These are phyloP conservation scores for Trametes cubensis DNA, from an alignment of 768 basidiomycete species.

Conservation along the genomic window DNA sequence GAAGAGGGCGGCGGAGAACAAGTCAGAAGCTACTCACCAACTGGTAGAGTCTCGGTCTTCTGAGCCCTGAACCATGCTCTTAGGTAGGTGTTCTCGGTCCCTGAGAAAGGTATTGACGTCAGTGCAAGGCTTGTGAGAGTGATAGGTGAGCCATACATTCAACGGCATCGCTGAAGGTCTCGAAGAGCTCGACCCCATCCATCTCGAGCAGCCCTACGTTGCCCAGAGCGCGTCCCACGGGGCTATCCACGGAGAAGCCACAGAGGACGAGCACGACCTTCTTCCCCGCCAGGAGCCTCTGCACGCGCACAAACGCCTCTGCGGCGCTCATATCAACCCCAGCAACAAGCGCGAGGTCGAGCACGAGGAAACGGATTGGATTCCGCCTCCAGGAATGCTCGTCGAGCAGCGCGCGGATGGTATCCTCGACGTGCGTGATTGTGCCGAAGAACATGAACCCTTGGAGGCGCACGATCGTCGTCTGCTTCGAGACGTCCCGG, in stretches of 20 bases:
- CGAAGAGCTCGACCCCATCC: slow-evolving; percentile 79
- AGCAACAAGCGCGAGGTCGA: slow-evolving; percentile 83
- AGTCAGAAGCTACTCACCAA: slow-evolving; percentile 43
- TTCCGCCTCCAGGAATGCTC: slow-evolving; percentile 68
- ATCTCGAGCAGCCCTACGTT: slow-evolving; percentile 82
- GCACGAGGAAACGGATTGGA: slow-evolving; percentile 87
- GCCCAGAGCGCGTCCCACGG: slow-evolving; percentile 70
- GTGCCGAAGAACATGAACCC: slow-evolving; percentile 94
- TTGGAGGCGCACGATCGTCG: slow-evolving; percentile 85
- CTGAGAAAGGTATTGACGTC: slow-evolving; percentile 40
- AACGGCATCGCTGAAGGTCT: slow-evolving; percentile 84
- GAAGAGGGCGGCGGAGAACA: slow-evolving; percentile 5
- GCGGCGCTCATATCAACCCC: slow-evolving; percentile 95
- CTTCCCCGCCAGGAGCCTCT: slow-evolving; percentile 74
- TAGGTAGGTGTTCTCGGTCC: slow-evolving; percentile 95
- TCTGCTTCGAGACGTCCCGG: slow-evolving; percentile 90
- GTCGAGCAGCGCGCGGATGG: slow-evolving; percentile 76
- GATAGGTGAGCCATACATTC: slow-evolving; percentile 64
- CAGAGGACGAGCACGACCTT: slow-evolving; percentile 89
- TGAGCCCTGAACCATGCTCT: slow-evolving; percentile 75
- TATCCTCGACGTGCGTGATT: slow-evolving; percentile 85
- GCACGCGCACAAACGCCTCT: slow-evolving; percentile 92
- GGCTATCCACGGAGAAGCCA: slow-evolving; percentile 65
- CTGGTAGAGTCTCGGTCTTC: slow-evolving; percentile 51
- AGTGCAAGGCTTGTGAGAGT: not conserved